Conservation (phyloP, 1,284 basidiomycete genomes). For the Heliocybe sulcata region DNA sequence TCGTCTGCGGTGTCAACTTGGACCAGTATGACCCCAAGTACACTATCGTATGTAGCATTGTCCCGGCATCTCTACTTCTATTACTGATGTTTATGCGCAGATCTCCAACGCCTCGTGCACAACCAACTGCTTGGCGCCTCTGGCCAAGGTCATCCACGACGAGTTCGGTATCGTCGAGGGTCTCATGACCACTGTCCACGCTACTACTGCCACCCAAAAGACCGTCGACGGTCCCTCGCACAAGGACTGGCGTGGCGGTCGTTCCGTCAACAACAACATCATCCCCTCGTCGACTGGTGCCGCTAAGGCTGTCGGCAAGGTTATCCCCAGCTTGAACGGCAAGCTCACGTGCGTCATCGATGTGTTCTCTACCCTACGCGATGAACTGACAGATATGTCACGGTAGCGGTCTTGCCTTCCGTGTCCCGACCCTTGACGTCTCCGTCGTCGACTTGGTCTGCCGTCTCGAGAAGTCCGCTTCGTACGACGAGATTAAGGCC, state of each 20-base stretch:
- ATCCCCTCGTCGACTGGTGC: constrained; percentile 99
- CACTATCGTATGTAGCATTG: constrained; percentile 58
- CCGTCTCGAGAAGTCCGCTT: constrained; percentile 82
- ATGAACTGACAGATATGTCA: neutral
- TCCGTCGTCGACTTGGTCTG: constrained; percentile 98
- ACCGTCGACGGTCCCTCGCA: constrained; percentile 95
- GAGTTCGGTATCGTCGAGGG: constrained; percentile 93
- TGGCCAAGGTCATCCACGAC: constrained; percentile 98
- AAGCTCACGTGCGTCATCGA: constrained; percentile 74
- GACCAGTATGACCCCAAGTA: constrained; percentile 90
- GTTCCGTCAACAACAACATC: constrained; percentile 96
- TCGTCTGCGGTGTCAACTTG: constrained; percentile 94
- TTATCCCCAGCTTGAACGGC: constrained; percentile 95
- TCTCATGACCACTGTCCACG: constrained; percentile 98
- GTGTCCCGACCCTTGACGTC: constrained; percentile 94
- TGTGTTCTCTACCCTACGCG: neutral
- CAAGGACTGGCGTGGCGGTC: constrained; percentile 97
- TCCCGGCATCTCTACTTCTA: too few species aligned
- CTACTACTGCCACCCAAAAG: constrained; percentile 98
- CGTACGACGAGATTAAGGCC: constrained; percentile 91
- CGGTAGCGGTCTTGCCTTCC: constrained; percentile 88
- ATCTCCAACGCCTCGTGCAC: constrained; percentile 99
- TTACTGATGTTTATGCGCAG: constrained; percentile 22
- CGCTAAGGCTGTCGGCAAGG: constrained; percentile 99
- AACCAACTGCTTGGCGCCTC: constrained; percentile 98